Evolutionary conservation across 371 early-diverging fungal genomes (phyloP).

Genomic region (Mortierella sp.): DNA sequence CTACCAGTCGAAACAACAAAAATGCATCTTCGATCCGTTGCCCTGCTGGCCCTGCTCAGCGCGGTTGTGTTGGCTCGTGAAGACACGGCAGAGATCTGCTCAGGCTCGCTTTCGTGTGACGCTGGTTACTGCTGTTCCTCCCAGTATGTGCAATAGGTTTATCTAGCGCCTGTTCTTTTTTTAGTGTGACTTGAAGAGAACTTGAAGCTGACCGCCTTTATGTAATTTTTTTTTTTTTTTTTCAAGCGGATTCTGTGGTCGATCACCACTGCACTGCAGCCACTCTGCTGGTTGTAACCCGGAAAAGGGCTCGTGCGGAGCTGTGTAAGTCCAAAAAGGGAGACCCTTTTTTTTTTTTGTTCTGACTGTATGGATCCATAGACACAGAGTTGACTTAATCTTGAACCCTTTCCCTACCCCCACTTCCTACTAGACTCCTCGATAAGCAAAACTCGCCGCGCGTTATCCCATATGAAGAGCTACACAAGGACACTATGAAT

Average conservation of each 20-base stretch:
- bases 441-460: slow-evolving; percentile 30
- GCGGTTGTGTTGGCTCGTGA: slow-evolving; percentile 19
- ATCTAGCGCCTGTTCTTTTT: neutral
- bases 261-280: slow-evolving; percentile 34
- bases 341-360: too few species aligned
- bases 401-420: neutral
- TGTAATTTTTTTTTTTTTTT: neutral
- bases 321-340: slow-evolving; percentile 32
- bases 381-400: too few species aligned
- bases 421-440: slow-evolving; percentile 8
- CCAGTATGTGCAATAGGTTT: slow-evolving; percentile 26
- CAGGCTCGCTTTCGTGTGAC: slow-evolving; percentile 24
- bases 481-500: slow-evolving; percentile 4
- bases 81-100: slow-evolving; percentile 19
- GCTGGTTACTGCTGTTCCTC: slow-evolving; percentile 44
- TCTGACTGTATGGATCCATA: too few species aligned
- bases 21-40: slow-evolving; percentile 24
- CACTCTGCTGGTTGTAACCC: slow-evolving; percentile 30
- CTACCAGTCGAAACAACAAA: too few species aligned
- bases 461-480: slow-evolving; percentile 33
- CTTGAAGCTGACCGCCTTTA: neutral
- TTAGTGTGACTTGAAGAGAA: too few species aligned
- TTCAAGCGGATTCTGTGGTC: slow-evolving; percentile 39
- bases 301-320: slow-evolving; percentile 37
- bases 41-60: slow-evolving; percentile 13